These are phyloP conservation scores for Apiospora rasikravindrae DNA, from an alignment of 2,329 filamentous ascomycete species.

Conservation along the genomic window DNA sequence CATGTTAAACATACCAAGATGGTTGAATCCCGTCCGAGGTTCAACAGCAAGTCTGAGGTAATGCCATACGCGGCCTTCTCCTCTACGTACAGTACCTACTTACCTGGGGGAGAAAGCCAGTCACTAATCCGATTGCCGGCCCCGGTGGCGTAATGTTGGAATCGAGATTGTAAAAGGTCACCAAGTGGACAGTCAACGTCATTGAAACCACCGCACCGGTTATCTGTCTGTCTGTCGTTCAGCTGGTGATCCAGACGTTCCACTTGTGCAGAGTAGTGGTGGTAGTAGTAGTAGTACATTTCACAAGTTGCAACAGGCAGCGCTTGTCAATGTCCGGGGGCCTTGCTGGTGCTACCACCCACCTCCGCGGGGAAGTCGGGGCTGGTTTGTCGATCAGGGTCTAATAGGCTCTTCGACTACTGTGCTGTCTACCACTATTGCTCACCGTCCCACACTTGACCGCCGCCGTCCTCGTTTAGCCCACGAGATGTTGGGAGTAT, in stretches of 20 bases:
- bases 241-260: background rate
- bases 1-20: background rate
- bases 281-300: background rate
- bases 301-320: background rate
- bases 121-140: background rate
- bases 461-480: background rate
- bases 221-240: background rate
- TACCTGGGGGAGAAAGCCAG: background rate
- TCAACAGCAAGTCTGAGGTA: background rate
- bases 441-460: background rate
- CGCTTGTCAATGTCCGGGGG: background rate
- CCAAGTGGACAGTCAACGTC: background rate
- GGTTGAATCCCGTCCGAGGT: background rate
- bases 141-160: background rate
- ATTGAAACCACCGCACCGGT: background rate
- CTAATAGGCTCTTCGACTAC: background rate
- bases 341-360: background rate
- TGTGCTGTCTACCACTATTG: background rate
- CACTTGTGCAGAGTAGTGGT: background rate
- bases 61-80: background rate
- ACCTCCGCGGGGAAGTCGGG: background rate
- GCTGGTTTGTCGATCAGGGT: background rate
- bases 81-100: too few species aligned
- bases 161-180: background rate
- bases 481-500: background rate